Percentiles rank a stretch among this genome's conserved stretches.
Conservation (phyloP, 2,329 filamentous ascomycete species). For the Colletotrichum magnum region DNA sequence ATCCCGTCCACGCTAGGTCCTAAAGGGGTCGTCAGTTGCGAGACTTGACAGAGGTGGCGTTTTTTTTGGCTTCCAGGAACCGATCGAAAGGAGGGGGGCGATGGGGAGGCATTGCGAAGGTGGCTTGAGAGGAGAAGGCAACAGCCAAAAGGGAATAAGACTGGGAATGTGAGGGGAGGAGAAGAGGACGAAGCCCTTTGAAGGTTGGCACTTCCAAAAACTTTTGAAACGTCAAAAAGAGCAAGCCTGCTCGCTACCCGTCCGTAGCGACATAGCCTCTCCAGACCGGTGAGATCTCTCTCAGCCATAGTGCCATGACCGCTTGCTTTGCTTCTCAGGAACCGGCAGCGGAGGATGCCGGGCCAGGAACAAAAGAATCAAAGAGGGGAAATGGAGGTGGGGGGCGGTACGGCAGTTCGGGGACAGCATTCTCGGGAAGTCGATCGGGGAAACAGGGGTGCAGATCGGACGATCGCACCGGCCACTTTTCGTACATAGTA, state of each 20-base stretch:
- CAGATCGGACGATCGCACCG: constrained; percentile 13
- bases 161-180: neutral
- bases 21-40: constrained; percentile 51
- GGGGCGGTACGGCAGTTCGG: neutral
- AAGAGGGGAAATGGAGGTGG: neutral
- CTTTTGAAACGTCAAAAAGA: constrained; percentile 5
- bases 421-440: constrained; percentile 12
- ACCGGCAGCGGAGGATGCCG: constrained; percentile 9
- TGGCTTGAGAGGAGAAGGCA: constrained; percentile 41
- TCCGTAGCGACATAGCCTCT: neutral
- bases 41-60: neutral
- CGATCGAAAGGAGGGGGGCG: too few relatives aligned
- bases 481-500: too few relatives aligned
- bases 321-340: neutral
- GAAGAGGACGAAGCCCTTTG: neutral
- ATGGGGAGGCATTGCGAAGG: constrained; percentile 39
- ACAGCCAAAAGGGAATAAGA: constrained; percentile 21
- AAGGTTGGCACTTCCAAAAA: neutral
- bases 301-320: neutral
- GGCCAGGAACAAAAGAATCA: neutral
- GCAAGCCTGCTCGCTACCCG: neutral
- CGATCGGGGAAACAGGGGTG: constrained; percentile 2
- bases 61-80: too few relatives aligned
- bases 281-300: neutral
- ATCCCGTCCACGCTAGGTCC: constrained; percentile 97